phyloP scores from a whole-genome alignment of 2,329 filamentous ascomycete species.

The Peltaster fructicola region DNA sequence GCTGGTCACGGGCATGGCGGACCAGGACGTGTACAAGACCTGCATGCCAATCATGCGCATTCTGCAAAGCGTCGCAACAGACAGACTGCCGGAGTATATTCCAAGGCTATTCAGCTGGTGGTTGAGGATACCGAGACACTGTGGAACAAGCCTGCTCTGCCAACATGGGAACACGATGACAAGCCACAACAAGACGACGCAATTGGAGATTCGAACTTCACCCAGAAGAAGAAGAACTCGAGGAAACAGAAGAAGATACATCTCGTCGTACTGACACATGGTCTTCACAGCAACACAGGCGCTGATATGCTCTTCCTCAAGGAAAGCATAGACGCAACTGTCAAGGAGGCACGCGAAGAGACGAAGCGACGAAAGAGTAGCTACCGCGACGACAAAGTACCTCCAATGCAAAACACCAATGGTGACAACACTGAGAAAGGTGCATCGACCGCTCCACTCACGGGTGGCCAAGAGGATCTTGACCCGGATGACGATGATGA shows the following conservation, averaged over 20 bases:
- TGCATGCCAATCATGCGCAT: too few species aligned
- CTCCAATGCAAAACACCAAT: neutral
- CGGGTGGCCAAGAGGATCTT: conserved; percentile 33
- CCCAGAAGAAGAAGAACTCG: conserved; percentile 7
- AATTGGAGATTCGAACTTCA: conserved; percentile 12
- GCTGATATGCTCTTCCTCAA: conserved; percentile 96
- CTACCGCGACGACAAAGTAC: conserved; percentile 7
- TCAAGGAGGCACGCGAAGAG: conserved; percentile 54
- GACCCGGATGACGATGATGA: conserved; percentile 45
- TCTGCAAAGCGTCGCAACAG: conserved; percentile 10
- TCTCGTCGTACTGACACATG: conserved; percentile 82
- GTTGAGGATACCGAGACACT: conserved; percentile 78
- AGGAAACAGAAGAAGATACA: conserved; percentile 64
- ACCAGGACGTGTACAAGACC: conserved; percentile 56
- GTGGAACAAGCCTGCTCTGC: conserved; percentile 83
- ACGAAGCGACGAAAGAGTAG: conserved; percentile 39
- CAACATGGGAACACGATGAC: conserved; percentile 36
- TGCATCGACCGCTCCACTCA: conserved; percentile 28
- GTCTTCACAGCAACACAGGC: conserved; percentile 85
- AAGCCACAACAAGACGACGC: too few species aligned
- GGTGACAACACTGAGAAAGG: conserved; percentile 5
- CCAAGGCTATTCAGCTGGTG: conserved; percentile 56
- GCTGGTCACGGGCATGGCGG: conserved; percentile 33
- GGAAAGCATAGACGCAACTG: conserved; percentile 81
- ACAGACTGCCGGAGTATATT: conserved; percentile 67